Base-by-base conservation (phyloP, 2,329 filamentous ascomycete genomes). In the Pseudocercospora macadamiae region DNA sequence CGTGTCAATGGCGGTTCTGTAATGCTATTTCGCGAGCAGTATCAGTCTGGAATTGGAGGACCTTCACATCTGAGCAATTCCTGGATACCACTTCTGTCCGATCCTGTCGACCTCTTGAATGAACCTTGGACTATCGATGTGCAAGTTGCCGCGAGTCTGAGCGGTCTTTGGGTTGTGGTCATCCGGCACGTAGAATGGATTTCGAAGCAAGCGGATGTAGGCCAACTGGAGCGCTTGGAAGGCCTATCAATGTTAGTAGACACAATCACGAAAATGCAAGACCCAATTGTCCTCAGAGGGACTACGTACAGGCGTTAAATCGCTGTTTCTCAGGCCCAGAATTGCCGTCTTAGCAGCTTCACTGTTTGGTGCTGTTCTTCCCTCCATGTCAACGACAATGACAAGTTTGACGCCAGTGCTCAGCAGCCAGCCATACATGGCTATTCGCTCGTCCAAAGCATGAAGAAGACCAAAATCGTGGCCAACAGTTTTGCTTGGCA, bases 371-470 rank as follows among this genome's bases (percentile, higher is more conserved):
- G 80, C 76, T 51, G 83, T 78, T 19, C 89, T 81, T 1, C 92
- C 93, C 66, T 92, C 86, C 84, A 96, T 91, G 77, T 99, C 93
- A 26, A 97, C 89, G 3, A 97, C 86, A 63, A 92, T 88, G 30
- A 97, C 87, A 71, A 99, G 87, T 73, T 93, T 93, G 64, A 96
- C 86, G 37, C 92, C 92, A 23, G 95, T 97, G 76, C 96, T 97
- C 57, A 95, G 97, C 76, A 97, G 85, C 86, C 91, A 97, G 69
- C 95, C 95, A 79, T 97, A 99, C 66, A 92, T 89, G 32, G 93
- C 92, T 47, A 97, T 83, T 23, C 93, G 86, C 78, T 99, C 93
- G 78, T 97, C 95, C 60, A 97, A 83, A 59, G 93, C 92, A 77
- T 97, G 93, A 51, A 99, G 83, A 10, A 97, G 84, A 26, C 95